Base-by-base conservation (phyloP, 1,284 basidiomycete species). In the Uromyces viciae-fabae region DNA sequence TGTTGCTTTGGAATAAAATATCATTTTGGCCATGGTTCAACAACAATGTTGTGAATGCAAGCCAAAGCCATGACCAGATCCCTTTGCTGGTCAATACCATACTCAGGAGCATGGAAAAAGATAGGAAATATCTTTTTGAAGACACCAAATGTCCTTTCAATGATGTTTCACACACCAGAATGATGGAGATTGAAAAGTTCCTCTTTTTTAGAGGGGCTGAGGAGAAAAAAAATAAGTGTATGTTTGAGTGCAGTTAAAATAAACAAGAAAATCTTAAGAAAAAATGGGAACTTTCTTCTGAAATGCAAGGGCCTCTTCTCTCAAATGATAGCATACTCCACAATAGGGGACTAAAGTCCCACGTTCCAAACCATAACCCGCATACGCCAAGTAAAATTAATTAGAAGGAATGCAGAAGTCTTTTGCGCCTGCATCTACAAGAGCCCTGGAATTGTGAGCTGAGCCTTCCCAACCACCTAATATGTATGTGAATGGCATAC, bases 311-410 rank as follows among this genome's bases (percentile, higher is more conserved):
- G 64, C 19, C 79, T 83, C 83, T 64, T 84, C 83, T 43, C 36
- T 31, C 3, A 83, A 73, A 78, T 84, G 83, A 79, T 84, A 84
- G 4, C 81, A 71, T 15, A 82, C 76, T 22, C 74, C 82, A 38
- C 80, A 68, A 58, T 82, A 84, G 33, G 83, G 77, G 31, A 82
- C 81, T 31, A 88, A 83, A 0, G 88, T 79, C 1, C 82, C 46
- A 83, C 85, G 86, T 0, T 82, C 33, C 5, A 82, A 83, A 2
- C 84, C 81, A 85, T 87, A 88, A 0, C 87, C 86, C 9, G 87
- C 87, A 86, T 88, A 87, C 15, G 84, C 87, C 52, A 88, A 84
- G 76, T 87, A 88, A 76, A 82, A 86, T 75, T 85, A 85, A 15
- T 85, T 84, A 0, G 49, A 40, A 2, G 86, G 86, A 75, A 88